Conservation (phyloP, 768 basidiomycete genomes). For the Boletus sp. region DNA sequence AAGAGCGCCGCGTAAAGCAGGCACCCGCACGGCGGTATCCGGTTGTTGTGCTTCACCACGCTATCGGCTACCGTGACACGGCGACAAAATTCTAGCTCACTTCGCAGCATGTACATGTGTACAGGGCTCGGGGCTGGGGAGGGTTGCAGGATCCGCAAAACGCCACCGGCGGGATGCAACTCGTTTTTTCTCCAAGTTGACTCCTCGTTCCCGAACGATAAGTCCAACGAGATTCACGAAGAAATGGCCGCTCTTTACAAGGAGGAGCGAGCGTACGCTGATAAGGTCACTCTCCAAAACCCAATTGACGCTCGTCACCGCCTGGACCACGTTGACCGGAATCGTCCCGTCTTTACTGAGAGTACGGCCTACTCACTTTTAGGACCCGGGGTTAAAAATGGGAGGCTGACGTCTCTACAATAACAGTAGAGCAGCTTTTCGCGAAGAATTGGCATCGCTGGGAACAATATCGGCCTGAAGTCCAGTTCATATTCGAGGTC, state of each 20-base stretch:
- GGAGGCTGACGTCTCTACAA: not conserved
- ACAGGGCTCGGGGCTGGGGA: not conserved
- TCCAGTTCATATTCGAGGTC: constrained; percentile 12
- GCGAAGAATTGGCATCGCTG: constrained; percentile 10
- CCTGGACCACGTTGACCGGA: constrained; percentile 8
- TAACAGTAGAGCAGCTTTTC: constrained; percentile 9
- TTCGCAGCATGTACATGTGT: not conserved
- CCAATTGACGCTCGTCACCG: constrained; percentile 4
- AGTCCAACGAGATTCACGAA: not conserved
- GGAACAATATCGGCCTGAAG: constrained; percentile 8
- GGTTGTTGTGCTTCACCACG: not conserved
- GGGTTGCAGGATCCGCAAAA: not conserved
- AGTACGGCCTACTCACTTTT: not conserved
- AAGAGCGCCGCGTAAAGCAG: not conserved
- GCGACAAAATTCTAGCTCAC: not conserved
- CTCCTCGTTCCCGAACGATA: not conserved
- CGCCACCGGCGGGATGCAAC: not conserved
- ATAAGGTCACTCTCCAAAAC: not conserved
- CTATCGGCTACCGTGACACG: not conserved
- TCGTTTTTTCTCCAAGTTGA: not conserved
- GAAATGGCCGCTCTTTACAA: not conserved
- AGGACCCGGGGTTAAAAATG: no score
- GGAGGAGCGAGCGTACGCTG: not conserved
- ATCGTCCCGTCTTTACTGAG: constrained; percentile 2
- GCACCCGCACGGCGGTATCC: not conserved